These are phyloP conservation scores for Coriaria nepalensis DNA, from an alignment of 306 rosid genomes.

Conservation along the genomic window DNA sequence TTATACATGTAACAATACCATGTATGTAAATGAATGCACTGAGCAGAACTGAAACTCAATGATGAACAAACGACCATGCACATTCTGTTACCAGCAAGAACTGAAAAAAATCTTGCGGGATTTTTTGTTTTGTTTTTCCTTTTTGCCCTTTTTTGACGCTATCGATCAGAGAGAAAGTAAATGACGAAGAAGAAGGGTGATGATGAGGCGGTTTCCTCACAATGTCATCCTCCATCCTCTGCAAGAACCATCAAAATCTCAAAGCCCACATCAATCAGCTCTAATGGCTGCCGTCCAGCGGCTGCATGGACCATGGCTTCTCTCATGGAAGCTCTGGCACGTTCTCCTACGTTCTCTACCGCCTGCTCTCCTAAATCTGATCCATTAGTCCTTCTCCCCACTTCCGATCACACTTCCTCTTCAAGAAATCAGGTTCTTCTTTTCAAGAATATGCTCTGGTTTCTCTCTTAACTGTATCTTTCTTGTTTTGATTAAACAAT, in stretches of 20 bases:
- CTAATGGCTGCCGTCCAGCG: constrained; percentile 1
- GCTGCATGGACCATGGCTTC: constrained; percentile 29
- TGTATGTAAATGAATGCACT: too few relatives aligned
- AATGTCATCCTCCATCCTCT: constrained; percentile 9
- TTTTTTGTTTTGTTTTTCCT: too few relatives aligned
- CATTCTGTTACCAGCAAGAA: too few relatives aligned
- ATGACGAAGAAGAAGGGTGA: too few relatives aligned
- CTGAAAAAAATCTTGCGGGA: too few relatives aligned
- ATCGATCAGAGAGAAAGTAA: too few relatives aligned
- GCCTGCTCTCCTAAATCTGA: constrained; percentile 13
- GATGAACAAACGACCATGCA: too few relatives aligned
- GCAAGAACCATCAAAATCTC: constrained; percentile 13
- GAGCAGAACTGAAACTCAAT: too few relatives aligned
- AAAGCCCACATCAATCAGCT: background rate
- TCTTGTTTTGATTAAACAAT: background rate
- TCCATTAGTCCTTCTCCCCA: constrained; percentile 9
- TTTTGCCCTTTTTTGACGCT: too few relatives aligned
- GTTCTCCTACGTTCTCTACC: constrained; percentile 22
- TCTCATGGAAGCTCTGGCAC: constrained; percentile 24
- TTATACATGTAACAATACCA: too few relatives aligned
- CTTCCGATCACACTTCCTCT: constrained; percentile 19
- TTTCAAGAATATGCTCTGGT: background rate
- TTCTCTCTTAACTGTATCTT: background rate
- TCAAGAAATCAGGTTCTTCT: constrained; percentile 34
- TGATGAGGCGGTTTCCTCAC: background rate